These are phyloP conservation scores for Epicoccum sorghinum DNA, from an alignment of 2,329 filamentous ascomycete species.

Conservation along the genomic window DNA sequence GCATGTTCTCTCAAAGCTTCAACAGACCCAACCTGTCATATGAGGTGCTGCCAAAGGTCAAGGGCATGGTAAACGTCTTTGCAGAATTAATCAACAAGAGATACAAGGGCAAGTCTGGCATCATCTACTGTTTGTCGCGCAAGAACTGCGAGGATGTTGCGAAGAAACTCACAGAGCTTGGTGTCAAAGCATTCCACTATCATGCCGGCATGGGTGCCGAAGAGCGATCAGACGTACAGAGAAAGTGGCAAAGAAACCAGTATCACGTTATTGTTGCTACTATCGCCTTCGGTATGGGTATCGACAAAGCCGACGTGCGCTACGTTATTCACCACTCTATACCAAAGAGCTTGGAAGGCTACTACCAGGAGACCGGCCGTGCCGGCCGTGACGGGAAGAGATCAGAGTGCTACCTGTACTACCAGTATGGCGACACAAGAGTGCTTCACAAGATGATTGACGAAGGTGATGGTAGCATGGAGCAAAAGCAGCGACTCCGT, in stretches of 20 bases:
- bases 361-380: conserved; percentile 97
- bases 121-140: conserved; percentile 90
- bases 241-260: conserved; percentile 78
- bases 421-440: conserved; percentile 77
- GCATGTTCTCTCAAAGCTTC: conserved; percentile 89
- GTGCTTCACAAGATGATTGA: conserved; percentile 81
- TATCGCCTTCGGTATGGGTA: conserved; percentile 99
- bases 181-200: conserved; percentile 81
- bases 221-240: conserved; percentile 74
- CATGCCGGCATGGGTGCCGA: conserved; percentile 77
- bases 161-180: conserved; percentile 65
- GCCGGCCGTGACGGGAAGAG: conserved; percentile 88
- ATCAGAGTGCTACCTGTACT: conserved; percentile 91
- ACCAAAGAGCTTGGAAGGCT: conserved; percentile 94
- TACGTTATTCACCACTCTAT: conserved; percentile 94
- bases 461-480: conserved; percentile 73
- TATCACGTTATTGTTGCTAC: conserved; percentile 94
- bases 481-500: conserved; percentile 83
- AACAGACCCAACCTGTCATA: conserved; percentile 96
- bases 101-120: conserved; percentile 78
- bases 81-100: conserved; percentile 71
- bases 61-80: conserved; percentile 61
- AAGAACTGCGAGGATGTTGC: conserved; percentile 84
- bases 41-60: conserved; percentile 76
- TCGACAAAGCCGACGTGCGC: conserved; percentile 94